Evolutionary conservation across 2,329 filamentous ascomycete species (phyloP).

Genomic region (Hypoxylon sp.): DNA sequence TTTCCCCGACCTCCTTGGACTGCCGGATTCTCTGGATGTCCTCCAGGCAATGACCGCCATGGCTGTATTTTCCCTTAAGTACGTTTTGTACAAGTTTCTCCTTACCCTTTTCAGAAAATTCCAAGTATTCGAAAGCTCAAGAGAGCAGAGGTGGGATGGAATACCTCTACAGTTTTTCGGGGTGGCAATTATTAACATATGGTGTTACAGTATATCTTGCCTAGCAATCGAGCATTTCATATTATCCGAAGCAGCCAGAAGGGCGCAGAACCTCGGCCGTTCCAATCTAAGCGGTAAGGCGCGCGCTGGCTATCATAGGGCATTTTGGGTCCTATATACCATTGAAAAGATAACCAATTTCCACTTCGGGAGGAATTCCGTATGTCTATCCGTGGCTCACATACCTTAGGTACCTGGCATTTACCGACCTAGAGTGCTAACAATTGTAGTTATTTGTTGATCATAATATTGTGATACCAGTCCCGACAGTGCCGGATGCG

Average conservation of each 20-base stretch:
- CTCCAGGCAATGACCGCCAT: slow-evolving; percentile 55
- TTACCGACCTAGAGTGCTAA: background rate
- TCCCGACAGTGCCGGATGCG: slow-evolving; percentile 48
- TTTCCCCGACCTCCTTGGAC: slow-evolving; percentile 55
- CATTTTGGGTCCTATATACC: slow-evolving; percentile 44
- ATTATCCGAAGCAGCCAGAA: slow-evolving; percentile 52
- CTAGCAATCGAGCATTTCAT: slow-evolving; percentile 54
- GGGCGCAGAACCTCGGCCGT: slow-evolving; percentile 52
- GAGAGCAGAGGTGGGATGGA: no score
- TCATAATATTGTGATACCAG: slow-evolving; percentile 53
- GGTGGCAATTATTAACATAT: background rate
- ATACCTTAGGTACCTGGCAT: no score
- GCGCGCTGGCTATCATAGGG: slow-evolving; percentile 47
- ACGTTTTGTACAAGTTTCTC: background rate
- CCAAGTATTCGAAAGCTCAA: no score
- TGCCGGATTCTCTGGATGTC: slow-evolving; percentile 52
- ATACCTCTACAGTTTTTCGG: no score
- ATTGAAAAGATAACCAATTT: slow-evolving; percentile 45
- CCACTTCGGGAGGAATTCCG: slow-evolving; percentile 53
- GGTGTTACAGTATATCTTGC: slow-evolving; percentile 46
- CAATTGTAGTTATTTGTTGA: slow-evolving; percentile 52
- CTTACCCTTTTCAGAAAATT: no score
- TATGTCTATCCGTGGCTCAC: slow-evolving; percentile 29
- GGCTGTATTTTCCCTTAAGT: slow-evolving; percentile 49
- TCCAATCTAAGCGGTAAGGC: slow-evolving; percentile 40